Percentiles rank a stretch among this genome's conserved stretches.
phyloP scores from a whole-genome alignment of 116 monocot genomes.

The Iris pallida region DNA sequence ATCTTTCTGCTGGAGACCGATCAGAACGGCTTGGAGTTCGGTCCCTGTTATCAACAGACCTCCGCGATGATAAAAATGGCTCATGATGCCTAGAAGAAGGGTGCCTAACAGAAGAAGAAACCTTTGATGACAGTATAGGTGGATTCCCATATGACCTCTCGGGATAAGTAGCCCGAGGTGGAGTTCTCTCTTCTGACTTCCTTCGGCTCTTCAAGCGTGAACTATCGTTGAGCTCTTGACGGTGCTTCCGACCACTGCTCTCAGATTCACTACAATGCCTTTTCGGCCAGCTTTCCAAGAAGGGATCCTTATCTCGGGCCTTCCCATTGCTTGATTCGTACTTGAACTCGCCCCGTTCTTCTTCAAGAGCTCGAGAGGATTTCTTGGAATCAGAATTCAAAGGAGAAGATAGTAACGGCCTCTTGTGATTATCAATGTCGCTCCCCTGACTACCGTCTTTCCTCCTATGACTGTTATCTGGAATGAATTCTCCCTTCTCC shows the following conservation, averaged over 20 bases:
- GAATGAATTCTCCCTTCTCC: slow-evolving; percentile 30
- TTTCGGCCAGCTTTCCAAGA: slow-evolving; percentile 29
- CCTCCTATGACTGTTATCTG: not conserved
- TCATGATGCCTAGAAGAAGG: slow-evolving; percentile 34
- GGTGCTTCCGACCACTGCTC: slow-evolving; percentile 31
- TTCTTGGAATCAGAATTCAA: slow-evolving; percentile 28
- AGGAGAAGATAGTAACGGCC: slow-evolving; percentile 11
- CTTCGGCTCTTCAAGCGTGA: slow-evolving; percentile 47
- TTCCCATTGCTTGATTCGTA: slow-evolving; percentile 53
- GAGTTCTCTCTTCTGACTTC: slow-evolving; percentile 51
- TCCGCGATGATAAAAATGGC: slow-evolving; percentile 25
- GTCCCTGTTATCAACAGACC: slow-evolving; percentile 29
- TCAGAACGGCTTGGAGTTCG: slow-evolving; percentile 28
- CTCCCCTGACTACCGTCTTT: slow-evolving; percentile 24
- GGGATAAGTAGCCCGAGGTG: slow-evolving; percentile 21
- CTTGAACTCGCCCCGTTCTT: slow-evolving; percentile 39
- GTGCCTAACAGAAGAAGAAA: slow-evolving; percentile 26
- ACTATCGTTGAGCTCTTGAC: slow-evolving; percentile 28
- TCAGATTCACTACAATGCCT: slow-evolving; percentile 41
- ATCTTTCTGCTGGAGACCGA: slow-evolving; percentile 21
- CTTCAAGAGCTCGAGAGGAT: slow-evolving; percentile 26
- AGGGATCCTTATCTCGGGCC: slow-evolving; percentile 36
- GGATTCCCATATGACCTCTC: slow-evolving; percentile 44
- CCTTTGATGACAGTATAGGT: slow-evolving; percentile 21
- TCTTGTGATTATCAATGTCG: slow-evolving; percentile 35